Percentiles rank a stretch among this genome's conserved stretches.
Evolutionary conservation across 371 early-diverging fungal genomes (phyloP).

Genomic region (Amoeboaphelidium protococcarum): DNA sequence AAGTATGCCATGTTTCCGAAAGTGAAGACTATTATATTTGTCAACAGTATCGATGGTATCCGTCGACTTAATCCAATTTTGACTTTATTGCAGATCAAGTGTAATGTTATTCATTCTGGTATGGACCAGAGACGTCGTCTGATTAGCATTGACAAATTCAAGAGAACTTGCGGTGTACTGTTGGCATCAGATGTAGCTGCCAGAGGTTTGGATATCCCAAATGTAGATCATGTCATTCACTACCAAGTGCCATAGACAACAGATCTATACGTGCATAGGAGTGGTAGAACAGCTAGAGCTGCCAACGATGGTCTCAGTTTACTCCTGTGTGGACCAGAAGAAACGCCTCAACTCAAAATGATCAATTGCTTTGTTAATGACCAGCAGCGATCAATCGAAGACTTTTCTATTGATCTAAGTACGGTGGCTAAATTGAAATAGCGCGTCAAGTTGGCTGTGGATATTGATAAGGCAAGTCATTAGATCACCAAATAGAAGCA

Average conservation of each 20-base stretch:
- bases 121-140: constrained; percentile 84
- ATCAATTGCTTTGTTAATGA: constrained; percentile 40
- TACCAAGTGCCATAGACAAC: constrained; percentile 54
- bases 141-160: constrained; percentile 57
- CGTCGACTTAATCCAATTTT: constrained; percentile 60
- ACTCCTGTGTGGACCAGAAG: constrained; percentile 54
- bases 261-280: constrained; percentile 62
- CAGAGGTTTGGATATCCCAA: constrained; percentile 63
- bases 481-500: no score
- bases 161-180: constrained; percentile 33
- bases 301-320: constrained; percentile 52
- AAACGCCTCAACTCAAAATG: constrained; percentile 43
- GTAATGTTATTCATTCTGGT: constrained; percentile 41
- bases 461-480: no score
- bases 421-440: constrained; percentile 22
- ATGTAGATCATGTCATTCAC: constrained; percentile 58
- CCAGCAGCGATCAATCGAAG: constrained; percentile 2
- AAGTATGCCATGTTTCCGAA: no score
- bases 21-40: constrained; percentile 72
- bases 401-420: constrained; percentile 9
- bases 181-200: constrained; percentile 76
- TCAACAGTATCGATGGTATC: constrained; percentile 73
- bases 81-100: constrained; percentile 24
- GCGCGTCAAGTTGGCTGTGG: constrained; percentile 39
- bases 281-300: constrained; percentile 55